Evolutionary conservation across 2,329 filamentous ascomycete genomes (phyloP), one percentile per base, ranked within the genome.

Genomic region (Lasiodiplodia theobromae): DNA sequence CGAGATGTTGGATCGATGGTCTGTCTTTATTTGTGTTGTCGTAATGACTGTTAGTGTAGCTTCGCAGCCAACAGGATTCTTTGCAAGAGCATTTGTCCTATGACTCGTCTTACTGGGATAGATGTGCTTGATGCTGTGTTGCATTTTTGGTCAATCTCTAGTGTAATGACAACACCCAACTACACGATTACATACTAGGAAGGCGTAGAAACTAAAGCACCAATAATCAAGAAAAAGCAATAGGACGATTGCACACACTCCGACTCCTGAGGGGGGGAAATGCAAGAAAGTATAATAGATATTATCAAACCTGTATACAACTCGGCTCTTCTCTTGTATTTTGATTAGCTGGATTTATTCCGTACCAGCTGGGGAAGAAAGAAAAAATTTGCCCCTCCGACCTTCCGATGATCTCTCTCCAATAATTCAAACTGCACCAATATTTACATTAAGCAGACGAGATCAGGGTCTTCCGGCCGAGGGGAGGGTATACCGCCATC

Each of bases 361-460:
- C 4, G 21, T 14, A 8, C 44, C 47, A 64, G 60, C 60, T 37
- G 23, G n/a, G 28, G 37, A 52, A 28, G 47, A 38, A 34, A 44
- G 21, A 49, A 62, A 52, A 47, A 47, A n/a, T 47, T 47, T 47
- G 18, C 14, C 44, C 44, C 44, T 47, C n/a, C 34, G 25, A 23
- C 38, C 38, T 63, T 31, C n/a, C 10, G 12, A 52, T n/a, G n/a
- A 18, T 58, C 14, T 23, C 2, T 64, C 47, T 51, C 28, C 60
- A 25, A 52, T 4, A 7, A n/a, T 52, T 8, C 11, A 38, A 47
- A 47, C 60, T 37, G 44, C 60, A 21, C 60, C 60, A 47, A 25
- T 64, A 64, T 64, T 52, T 64, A 64, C 60, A 64, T 52, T 64
- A 63, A 49, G 40, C 58, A 63, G 49, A 63, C 40, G 58, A 51